These are phyloP conservation scores for Penicillium lividum DNA, from an alignment of 495 filamentous ascomycete genomes.

Conservation along the genomic window DNA sequence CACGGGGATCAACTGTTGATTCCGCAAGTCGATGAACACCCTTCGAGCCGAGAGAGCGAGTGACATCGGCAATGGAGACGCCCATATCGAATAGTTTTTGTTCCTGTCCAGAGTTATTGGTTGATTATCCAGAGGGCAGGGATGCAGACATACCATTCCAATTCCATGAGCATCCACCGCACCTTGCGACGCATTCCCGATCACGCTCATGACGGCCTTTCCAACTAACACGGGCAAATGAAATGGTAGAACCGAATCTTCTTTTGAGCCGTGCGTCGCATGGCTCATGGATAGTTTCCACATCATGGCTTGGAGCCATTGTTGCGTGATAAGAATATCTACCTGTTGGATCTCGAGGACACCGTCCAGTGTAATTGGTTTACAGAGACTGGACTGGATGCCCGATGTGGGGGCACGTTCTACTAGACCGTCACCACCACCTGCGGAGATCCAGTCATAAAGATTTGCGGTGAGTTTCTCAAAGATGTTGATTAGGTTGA, in stretches of 20 bases:
- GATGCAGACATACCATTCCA: constrained; percentile 54
- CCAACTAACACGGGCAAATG: constrained; percentile 60
- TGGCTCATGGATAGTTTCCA: constrained; percentile 62
- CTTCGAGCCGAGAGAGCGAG: constrained; percentile 36
- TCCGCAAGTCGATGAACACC: constrained; percentile 33
- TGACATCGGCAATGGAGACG: constrained; percentile 39
- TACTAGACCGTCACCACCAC: constrained; percentile 37
- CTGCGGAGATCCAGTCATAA: constrained; percentile 47
- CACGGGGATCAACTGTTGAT: constrained; percentile 36
- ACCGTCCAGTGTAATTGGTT: constrained; percentile 42
- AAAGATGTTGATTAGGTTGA: constrained; percentile 56
- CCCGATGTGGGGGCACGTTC: constrained; percentile 39
- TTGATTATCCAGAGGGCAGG: background rate
- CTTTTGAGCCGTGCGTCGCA: constrained; percentile 46
- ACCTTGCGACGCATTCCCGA: constrained; percentile 51
- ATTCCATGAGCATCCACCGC: constrained; percentile 63
- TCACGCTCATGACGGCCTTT: constrained; percentile 53
- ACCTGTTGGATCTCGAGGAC: constrained; percentile 59
- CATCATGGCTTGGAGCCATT: constrained; percentile 62
- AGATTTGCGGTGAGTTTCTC: constrained; percentile 45
- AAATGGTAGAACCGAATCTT: constrained; percentile 54
- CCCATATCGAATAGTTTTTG: constrained; percentile 47
- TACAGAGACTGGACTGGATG: constrained; percentile 42
- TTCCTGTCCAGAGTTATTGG: constrained; percentile 28
- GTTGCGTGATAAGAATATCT: constrained; percentile 62